These are phyloP conservation scores for Backusella mclennaniae DNA, from an alignment of 192 early-diverging fungal genomes.

Conservation along the genomic window DNA sequence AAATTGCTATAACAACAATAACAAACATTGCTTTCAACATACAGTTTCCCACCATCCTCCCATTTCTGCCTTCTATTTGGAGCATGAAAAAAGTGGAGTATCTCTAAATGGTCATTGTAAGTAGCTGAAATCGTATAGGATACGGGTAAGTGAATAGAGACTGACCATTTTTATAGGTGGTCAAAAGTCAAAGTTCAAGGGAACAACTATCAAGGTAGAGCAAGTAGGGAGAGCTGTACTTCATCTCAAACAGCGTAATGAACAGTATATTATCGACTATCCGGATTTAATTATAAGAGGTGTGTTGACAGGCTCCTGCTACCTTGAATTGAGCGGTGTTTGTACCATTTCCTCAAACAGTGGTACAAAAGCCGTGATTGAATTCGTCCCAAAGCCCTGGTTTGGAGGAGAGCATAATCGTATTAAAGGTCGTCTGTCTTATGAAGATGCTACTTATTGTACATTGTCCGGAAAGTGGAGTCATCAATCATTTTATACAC, in stretches of 20 bases:
- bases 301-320: conserved; percentile 56
- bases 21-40: background rate
- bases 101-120: conserved; percentile 59
- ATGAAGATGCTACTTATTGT: conserved; percentile 15
- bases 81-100: conserved; percentile 58
- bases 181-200: conserved; percentile 63
- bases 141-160: background rate
- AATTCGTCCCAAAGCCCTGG: conserved; percentile 63
- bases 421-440: conserved; percentile 29
- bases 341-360: conserved; percentile 56
- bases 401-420: conserved; percentile 60
- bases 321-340: conserved; percentile 60
- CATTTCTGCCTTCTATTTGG: conserved; percentile 65
- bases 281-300: conserved; percentile 62
- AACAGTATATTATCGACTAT: conserved; percentile 55
- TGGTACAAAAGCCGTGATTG: conserved; percentile 54
- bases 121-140: background rate
- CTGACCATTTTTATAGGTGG: conserved; percentile 28
- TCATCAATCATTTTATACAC: conserved; percentile 27
- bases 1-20: background rate
- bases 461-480: conserved; percentile 32
- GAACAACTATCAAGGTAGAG: conserved; percentile 59
- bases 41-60: conserved; percentile 71
- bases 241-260: conserved; percentile 48
- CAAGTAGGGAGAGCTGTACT: conserved; percentile 63